These are phyloP conservation scores for Xylariomycetidae sp. DNA, from an alignment of 2,329 filamentous ascomycete genomes.

Conservation along the genomic window DNA sequence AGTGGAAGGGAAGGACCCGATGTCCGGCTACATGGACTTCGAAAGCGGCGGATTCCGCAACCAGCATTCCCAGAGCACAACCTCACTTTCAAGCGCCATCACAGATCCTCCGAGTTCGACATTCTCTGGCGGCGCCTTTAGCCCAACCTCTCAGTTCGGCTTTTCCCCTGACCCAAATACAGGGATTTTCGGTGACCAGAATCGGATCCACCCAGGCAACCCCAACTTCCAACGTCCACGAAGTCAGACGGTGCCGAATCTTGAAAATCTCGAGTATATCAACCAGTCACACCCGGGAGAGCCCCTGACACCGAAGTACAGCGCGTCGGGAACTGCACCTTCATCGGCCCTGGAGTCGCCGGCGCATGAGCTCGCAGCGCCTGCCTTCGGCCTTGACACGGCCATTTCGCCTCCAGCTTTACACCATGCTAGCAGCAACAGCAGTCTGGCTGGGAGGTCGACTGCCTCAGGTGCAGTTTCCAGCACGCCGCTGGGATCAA, in stretches of 20 bases:
- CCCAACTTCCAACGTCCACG: constrained; percentile 68
- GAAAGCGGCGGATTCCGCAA: constrained; percentile 50
- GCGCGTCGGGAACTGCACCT: constrained; percentile 41
- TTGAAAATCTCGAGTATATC: constrained; percentile 56
- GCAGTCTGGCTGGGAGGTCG: constrained; percentile 39
- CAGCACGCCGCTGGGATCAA: constrained; percentile 46
- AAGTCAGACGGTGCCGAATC: constrained; percentile 79
- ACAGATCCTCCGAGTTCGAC: constrained; percentile 60
- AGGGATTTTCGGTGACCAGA: constrained; percentile 55
- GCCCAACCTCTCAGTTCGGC: constrained; percentile 67
- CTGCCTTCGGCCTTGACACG: constrained; percentile 40
- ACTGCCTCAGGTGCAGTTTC: constrained; percentile 28
- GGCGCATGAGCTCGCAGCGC: constrained; percentile 38
- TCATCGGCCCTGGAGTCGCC: constrained; percentile 51
- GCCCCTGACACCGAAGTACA: constrained; percentile 46
- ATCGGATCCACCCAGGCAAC: constrained; percentile 29
- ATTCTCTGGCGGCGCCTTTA: constrained; percentile 68
- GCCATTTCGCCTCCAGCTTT: constrained; percentile 40
- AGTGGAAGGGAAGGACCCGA: constrained; percentile 62
- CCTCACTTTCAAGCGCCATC: constrained; percentile 63
- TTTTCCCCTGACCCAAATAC: constrained; percentile 72
- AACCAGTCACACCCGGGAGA: constrained; percentile 39
- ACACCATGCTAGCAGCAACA: constrained; percentile 48
- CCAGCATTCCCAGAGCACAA: constrained; percentile 61
- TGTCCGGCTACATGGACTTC: constrained; percentile 57